Evolutionary conservation across 2,329 filamentous ascomycete genomes (phyloP).

Genomic region (Sporothrix curviconia): DNA sequence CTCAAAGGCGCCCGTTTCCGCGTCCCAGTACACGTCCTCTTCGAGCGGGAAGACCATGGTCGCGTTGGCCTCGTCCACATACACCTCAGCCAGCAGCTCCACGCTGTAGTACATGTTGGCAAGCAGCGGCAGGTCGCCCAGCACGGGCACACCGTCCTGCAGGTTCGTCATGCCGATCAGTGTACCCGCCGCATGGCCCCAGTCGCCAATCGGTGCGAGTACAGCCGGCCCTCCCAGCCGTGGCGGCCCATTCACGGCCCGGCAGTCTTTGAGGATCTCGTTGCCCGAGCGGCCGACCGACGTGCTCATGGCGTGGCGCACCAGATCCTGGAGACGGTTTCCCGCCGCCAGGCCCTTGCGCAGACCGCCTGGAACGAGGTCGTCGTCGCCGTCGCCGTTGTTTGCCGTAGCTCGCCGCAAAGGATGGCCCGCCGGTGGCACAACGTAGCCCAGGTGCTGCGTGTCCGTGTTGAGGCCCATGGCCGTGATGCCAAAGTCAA

Average conservation of each 20-base stretch:
- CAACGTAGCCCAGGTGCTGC: slow-evolving; percentile 44
- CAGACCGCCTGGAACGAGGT: slow-evolving; percentile 36
- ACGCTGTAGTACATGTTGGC: slow-evolving; percentile 44
- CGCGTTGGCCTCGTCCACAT: slow-evolving; percentile 37
- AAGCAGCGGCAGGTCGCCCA: slow-evolving; percentile 41
- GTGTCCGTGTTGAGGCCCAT: slow-evolving; percentile 27
- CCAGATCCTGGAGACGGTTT: slow-evolving; percentile 44
- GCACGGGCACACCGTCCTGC: slow-evolving; percentile 39
- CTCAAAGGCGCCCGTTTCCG: slow-evolving; percentile 34
- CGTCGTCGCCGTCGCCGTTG: slow-evolving; percentile 23
- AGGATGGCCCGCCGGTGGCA: slow-evolving; percentile 32
- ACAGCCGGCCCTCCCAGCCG: slow-evolving; percentile 41
- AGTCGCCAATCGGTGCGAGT: slow-evolving; percentile 46
- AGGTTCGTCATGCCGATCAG: slow-evolving; percentile 46
- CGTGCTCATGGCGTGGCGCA: slow-evolving; percentile 33
- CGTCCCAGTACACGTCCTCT: slow-evolving; percentile 44
- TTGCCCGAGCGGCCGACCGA: slow-evolving; percentile 39
- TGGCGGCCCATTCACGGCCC: slow-evolving; percentile 36
- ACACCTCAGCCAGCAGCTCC: slow-evolving; percentile 43
- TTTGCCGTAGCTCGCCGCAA: slow-evolving; percentile 25
- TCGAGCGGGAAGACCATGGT: slow-evolving; percentile 42
- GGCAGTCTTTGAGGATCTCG: slow-evolving; percentile 34
- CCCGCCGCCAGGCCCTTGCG: slow-evolving; percentile 38
- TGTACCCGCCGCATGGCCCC: slow-evolving; percentile 43
- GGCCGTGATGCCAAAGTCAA: slow-evolving; percentile 35